A percentile compares a stretch with the other conserved stretches of the same genome.
phyloP scores from a whole-genome alignment of 768 basidiomycete genomes.

The Suillus luteus region DNA sequence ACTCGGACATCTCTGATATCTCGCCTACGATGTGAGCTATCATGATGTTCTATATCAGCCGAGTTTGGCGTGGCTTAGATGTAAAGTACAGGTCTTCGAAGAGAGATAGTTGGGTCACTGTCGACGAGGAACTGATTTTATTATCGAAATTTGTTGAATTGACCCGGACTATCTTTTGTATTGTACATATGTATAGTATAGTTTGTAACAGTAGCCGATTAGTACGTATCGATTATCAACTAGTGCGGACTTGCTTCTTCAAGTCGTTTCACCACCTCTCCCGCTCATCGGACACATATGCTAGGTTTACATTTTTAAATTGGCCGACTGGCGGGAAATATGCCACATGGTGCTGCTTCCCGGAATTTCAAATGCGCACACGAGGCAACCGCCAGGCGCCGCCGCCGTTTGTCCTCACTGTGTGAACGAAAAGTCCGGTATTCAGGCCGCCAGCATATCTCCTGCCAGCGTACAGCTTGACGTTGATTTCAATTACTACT shows the following conservation, averaged over 20 bases:
- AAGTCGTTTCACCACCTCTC: too few species aligned
- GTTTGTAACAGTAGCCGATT: background rate
- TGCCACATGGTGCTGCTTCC: too few species aligned
- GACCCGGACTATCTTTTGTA: background rate
- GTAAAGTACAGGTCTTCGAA: slow-evolving; percentile 16
- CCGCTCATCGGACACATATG: too few species aligned
- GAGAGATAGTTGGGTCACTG: slow-evolving; percentile 37
- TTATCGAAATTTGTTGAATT: background rate
- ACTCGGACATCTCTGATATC: background rate
- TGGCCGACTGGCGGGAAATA: background rate
- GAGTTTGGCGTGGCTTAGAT: background rate
- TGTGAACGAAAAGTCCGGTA: background rate
- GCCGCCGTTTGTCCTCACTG: background rate
- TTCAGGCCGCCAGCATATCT: background rate
- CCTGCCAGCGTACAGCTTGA: background rate
- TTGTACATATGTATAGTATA: background rate
- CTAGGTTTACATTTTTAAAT: too few species aligned
- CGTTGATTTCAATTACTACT: background rate
- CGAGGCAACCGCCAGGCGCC: background rate
- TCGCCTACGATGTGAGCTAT: slow-evolving; percentile 15
- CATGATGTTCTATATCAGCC: background rate
- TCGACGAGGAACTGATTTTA: slow-evolving; percentile 26
- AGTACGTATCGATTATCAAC: too few species aligned
- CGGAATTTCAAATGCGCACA: background rate
- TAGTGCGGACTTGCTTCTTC: too few species aligned